Base-by-base conservation (phyloP, 164 flowering plant genomes). In the Vitis cinerea region DNA sequence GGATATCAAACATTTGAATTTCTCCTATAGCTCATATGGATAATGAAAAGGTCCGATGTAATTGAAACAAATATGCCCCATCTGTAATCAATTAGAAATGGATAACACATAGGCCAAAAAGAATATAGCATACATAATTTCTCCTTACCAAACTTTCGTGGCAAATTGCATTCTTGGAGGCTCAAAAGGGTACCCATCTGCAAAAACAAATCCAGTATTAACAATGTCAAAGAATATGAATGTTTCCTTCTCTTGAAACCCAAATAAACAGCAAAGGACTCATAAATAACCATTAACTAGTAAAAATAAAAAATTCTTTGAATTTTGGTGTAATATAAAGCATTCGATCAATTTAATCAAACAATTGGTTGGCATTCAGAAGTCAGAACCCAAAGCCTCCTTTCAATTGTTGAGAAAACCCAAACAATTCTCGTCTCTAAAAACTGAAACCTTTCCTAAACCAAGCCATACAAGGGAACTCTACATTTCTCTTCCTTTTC, bases 171-270 rank as follows among this genome's bases (percentile, higher is more conserved):
- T 95, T 75, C 81, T 93, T 30, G 98, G 99, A 72, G 99, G 98
- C 84, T 91, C 97, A 62, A 93, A 95, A 52, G 99, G 99, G 69
- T 95, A 95, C 17, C 89, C 97, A 89, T 83, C 98, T 93, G 96
- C 83, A 82, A 75, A 59, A 56, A 72, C 44, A 78, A 74, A 63
- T 6, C 17, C 59, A 61, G 17, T 23, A 16, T 30, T 9, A 62
- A 10, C 67, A 63, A 13, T 31, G 15, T 48, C 12, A 48, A 57
- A n/a, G 12, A 53, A 14, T 51, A 69, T 11, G n/a, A 10, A 57
- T 59, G 15, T 51, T 17, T 13, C 17, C 49, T 65, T n/a, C 31
- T 19, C 4, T 10, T 15, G 23, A 57, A 47, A 13, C 16, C 30
- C 47, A 65, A 8, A 49, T 10, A 50, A 15, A 14, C 8, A 51